phyloP scores from a whole-genome alignment of 1,284 basidiomycete species.

The Rhodotorula sp. region DNA sequence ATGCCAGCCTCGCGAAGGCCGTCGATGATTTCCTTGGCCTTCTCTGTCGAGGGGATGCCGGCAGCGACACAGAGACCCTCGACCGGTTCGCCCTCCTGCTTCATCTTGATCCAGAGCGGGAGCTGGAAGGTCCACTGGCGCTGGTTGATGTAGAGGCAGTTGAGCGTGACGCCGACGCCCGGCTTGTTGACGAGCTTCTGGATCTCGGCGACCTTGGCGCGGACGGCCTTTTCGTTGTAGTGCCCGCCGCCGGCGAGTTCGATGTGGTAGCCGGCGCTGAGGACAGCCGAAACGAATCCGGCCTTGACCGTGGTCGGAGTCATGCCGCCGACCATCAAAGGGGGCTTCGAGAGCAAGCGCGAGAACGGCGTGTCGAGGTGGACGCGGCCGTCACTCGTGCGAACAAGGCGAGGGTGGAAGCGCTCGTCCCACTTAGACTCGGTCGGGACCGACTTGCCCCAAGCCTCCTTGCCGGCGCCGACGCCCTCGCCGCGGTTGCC shows the following conservation, averaged over 20 bases:
- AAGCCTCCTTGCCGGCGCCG: slow-evolving; percentile 65
- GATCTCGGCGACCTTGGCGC: slow-evolving; percentile 85
- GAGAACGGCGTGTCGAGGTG: slow-evolving; percentile 96
- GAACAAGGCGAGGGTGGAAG: slow-evolving; percentile 79
- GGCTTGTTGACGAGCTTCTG: slow-evolving; percentile 69
- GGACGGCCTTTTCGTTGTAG: slow-evolving; percentile 84
- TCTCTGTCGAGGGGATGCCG: slow-evolving; percentile 87
- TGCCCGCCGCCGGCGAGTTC: slow-evolving; percentile 97
- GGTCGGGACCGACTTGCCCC: slow-evolving; percentile 64
- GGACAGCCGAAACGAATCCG: slow-evolving; percentile 85
- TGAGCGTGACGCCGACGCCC: slow-evolving; percentile 88
- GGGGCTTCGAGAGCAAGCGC: slow-evolving; percentile 88
- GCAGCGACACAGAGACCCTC: slow-evolving; percentile 99
- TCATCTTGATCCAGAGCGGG: slow-evolving; percentile 96
- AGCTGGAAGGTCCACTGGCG: slow-evolving; percentile 95
- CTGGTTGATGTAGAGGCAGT: slow-evolving; percentile 97
- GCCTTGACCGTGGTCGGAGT: slow-evolving; percentile 90
- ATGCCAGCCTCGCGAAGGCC: slow-evolving; percentile 69
- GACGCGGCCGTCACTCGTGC: slow-evolving; percentile 84
- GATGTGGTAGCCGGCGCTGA: slow-evolving; percentile 91
- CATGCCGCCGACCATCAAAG: slow-evolving; percentile 99
- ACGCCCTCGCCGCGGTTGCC: slow-evolving; percentile 82
- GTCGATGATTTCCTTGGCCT: slow-evolving; percentile 86
- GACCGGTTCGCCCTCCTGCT: slow-evolving; percentile 87
- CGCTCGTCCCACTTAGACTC: slow-evolving; percentile 91